Evolutionary conservation across 1,284 basidiomycete species (phyloP).

Genomic region (Marasmius oreades): DNA sequence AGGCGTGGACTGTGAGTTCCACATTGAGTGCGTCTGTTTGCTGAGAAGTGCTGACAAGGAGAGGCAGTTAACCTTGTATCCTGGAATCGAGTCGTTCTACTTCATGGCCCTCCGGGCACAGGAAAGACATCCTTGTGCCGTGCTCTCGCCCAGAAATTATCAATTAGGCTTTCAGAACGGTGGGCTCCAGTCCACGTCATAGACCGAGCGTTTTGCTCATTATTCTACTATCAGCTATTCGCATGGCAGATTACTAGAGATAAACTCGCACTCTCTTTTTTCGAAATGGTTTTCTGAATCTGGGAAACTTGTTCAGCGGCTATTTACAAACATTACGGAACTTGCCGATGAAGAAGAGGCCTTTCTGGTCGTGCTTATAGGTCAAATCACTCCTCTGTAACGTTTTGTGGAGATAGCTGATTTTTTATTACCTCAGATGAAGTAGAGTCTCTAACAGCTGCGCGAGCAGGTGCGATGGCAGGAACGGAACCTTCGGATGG

Average conservation of each 20-base stretch:
- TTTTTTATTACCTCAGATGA: conserved; percentile 61
- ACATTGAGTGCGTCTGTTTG: background rate
- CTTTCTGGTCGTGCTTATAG: conserved; percentile 94
- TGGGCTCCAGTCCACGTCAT: conserved; percentile 30
- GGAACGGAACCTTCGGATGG: conserved; percentile 96
- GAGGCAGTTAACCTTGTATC: conserved; percentile 81
- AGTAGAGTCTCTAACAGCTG: conserved; percentile 93
- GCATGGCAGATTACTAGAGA: conserved; percentile 87
- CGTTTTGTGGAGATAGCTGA: background rate
- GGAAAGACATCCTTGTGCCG: conserved; percentile 96
- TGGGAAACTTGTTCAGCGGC: conserved; percentile 93
- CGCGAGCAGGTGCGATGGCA: conserved; percentile 89
- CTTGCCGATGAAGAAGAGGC: conserved; percentile 86
- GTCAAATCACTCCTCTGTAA: conserved; percentile 36
- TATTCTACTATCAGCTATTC: conserved; percentile 58
- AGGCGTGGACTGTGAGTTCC: conserved; percentile 75
- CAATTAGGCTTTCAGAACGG: conserved; percentile 85
- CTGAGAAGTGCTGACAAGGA: conserved; percentile 10
- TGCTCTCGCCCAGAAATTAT: conserved; percentile 93
- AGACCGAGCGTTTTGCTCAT: background rate
- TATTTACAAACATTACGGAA: conserved; percentile 88
- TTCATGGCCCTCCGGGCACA: conserved; percentile 97
- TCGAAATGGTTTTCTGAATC: conserved; percentile 99
- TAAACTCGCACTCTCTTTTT: conserved; percentile 96
- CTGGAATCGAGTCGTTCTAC: conserved; percentile 91